Percentiles rank a stretch among this genome's conserved stretches.
Evolutionary conservation across 768 basidiomycete genomes (phyloP).

Genomic region (Lentinula detonsa): DNA sequence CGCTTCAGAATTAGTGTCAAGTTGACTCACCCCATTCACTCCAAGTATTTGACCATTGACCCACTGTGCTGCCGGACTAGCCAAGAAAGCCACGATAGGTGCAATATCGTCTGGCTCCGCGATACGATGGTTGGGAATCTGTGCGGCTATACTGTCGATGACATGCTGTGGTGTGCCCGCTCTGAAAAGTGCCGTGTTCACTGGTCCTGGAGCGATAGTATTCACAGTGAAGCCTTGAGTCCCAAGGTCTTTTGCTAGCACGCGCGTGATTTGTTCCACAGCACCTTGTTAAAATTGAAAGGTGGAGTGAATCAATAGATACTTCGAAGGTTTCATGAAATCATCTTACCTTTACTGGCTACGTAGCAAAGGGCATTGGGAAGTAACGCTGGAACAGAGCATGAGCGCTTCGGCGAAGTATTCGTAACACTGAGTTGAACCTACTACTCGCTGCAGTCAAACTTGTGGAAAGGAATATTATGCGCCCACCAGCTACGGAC

Average conservation of each 20-base stretch:
- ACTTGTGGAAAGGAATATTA: conserved; percentile 54
- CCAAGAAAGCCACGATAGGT: conserved; percentile 47
- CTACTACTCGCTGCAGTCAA: conserved; percentile 33
- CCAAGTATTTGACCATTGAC: conserved; percentile 51
- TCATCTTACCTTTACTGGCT: background rate
- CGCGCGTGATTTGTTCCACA: conserved; percentile 51
- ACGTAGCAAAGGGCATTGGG: conserved; percentile 5
- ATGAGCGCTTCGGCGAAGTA: background rate
- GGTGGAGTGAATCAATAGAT: background rate
- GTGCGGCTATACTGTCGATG: conserved; percentile 38
- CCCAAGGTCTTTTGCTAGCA: conserved; percentile 56
- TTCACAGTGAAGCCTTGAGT: conserved; percentile 50
- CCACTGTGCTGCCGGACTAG: conserved; percentile 48
- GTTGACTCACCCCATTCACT: conserved; percentile 45
- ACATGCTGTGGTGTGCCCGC: conserved; percentile 42
- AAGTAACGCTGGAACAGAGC: background rate
- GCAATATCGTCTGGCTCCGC: conserved; percentile 50
- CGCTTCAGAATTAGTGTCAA: background rate
- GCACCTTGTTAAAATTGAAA: conserved; percentile 19
- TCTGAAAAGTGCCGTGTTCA: conserved; percentile 51
- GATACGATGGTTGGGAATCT: conserved; percentile 41
- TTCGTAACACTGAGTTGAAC: background rate
- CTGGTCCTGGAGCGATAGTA: conserved; percentile 49
- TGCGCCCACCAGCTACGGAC: conserved; percentile 40
- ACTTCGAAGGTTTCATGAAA: background rate